Evolutionary conservation across 2,329 filamentous ascomycete genomes (phyloP).

Genomic region (Penicillium fuscoglaucum): DNA sequence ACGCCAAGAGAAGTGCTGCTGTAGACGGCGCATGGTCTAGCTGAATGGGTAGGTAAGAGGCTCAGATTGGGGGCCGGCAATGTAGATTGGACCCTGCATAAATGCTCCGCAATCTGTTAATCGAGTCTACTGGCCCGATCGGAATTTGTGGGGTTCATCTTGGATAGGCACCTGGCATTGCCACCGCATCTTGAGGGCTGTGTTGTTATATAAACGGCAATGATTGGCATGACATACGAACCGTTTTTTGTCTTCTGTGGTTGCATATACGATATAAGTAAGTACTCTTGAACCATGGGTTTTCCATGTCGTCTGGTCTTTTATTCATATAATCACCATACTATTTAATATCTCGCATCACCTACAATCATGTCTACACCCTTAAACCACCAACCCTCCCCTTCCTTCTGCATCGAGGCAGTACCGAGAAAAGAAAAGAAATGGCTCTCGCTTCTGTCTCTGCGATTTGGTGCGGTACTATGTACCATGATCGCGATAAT

Average conservation of each 20-base stretch:
- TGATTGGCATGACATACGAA: background rate
- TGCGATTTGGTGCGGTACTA: slow-evolving; percentile 15
- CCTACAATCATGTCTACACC: background rate
- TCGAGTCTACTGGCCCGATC: background rate
- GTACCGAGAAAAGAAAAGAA: slow-evolving; percentile 14
- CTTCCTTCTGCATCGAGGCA: slow-evolving; percentile 16
- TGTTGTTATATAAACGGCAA: background rate
- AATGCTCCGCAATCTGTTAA: background rate
- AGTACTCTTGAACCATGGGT: background rate
- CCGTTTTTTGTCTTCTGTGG: background rate
- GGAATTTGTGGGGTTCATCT: background rate
- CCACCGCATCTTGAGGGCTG: slow-evolving; percentile 5
- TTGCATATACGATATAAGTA: background rate
- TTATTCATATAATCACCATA: background rate
- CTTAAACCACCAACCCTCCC: background rate
- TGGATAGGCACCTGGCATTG: background rate
- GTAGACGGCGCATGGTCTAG: background rate
- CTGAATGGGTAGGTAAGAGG: background rate
- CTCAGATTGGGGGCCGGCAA: background rate
- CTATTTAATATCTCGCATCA: background rate
- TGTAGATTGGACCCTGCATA: background rate
- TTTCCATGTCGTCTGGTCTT: background rate
- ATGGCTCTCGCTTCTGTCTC: slow-evolving; percentile 16
- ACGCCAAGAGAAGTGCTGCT: background rate
- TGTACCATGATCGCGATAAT: slow-evolving; percentile 12